phyloP scores from a whole-genome alignment of 306 rosid genomes.

The Rosa chinensis region DNA sequence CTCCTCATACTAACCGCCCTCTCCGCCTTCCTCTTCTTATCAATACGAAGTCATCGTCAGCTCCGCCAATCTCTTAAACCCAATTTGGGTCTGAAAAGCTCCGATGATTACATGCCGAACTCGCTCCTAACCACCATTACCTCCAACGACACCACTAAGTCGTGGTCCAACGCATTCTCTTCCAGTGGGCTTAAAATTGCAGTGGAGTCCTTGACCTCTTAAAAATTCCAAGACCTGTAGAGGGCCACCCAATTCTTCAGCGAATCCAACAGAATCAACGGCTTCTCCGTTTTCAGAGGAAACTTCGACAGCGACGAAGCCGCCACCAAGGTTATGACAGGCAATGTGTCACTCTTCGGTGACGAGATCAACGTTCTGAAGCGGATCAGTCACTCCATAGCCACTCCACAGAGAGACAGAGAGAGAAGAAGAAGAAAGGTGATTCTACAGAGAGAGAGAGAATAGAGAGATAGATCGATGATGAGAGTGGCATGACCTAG shows the following conservation, averaged over 20 bases:
- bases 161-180: slow-evolving; percentile 20
- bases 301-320: slow-evolving; percentile 70
- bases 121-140: neutral
- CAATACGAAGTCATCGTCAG: neutral
- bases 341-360: slow-evolving; percentile 42
- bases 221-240: slow-evolving; percentile 46
- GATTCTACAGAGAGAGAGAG: too few species aligned
- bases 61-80: neutral
- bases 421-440: too few species aligned
- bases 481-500: too few species aligned
- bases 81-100: neutral
- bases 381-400: slow-evolving; percentile 59
- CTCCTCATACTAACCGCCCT: slow-evolving; percentile 24
- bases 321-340: slow-evolving; percentile 63
- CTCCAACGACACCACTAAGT: slow-evolving; percentile 7
- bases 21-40: slow-evolving; percentile 18
- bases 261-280: slow-evolving; percentile 49
- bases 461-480: too few species aligned
- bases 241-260: slow-evolving; percentile 48
- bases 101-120: neutral
- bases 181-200: slow-evolving; percentile 50
- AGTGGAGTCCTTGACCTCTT: slow-evolving; percentile 54
- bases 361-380: slow-evolving; percentile 61
- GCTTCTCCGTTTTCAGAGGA: slow-evolving; percentile 55
- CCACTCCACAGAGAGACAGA: too few species aligned